These are phyloP conservation scores for Ottelia alismoides DNA, from an alignment of 106 monocot species.

Conservation along the genomic window DNA sequence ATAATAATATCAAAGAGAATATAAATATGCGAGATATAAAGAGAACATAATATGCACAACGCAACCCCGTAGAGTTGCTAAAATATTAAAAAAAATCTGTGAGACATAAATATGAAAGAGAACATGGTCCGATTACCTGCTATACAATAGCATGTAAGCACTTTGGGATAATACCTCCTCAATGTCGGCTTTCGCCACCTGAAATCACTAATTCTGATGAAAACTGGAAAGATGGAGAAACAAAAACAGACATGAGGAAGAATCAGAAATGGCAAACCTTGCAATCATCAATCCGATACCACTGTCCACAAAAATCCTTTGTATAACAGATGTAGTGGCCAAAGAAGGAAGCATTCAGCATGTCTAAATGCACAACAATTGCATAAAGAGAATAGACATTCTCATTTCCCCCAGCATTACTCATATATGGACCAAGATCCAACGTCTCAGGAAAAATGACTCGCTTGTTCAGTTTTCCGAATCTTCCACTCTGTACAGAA, in stretches of 20 bases:
- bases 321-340: constrained; percentile 95
- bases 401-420: constrained; percentile 30
- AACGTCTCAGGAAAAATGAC: constrained; percentile 72
- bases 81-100: too few species aligned
- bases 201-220: constrained; percentile 1
- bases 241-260: neutral
- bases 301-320: constrained; percentile 48
- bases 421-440: constrained; percentile 77
- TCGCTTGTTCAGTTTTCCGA: constrained; percentile 91
- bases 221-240: too few species aligned
- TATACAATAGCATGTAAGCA: constrained; percentile 96
- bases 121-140: too few species aligned
- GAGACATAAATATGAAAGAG: too few species aligned
- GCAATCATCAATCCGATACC: constrained; percentile 87
- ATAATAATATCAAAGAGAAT: too few species aligned
- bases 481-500: constrained; percentile 64
- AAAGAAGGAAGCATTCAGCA: constrained; percentile 94
- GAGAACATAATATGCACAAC: too few species aligned
- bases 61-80: too few species aligned
- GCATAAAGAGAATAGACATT: constrained; percentile 78
- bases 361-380: constrained; percentile 91
- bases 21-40: too few species aligned
- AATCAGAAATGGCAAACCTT: constrained; percentile 36
- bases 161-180: constrained; percentile 83
- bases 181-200: constrained; percentile 68